Percentiles rank a stretch among this genome's conserved stretches.
phyloP scores from a whole-genome alignment of 148 eudicot genomes.

The Heliosperma pusillum region DNA sequence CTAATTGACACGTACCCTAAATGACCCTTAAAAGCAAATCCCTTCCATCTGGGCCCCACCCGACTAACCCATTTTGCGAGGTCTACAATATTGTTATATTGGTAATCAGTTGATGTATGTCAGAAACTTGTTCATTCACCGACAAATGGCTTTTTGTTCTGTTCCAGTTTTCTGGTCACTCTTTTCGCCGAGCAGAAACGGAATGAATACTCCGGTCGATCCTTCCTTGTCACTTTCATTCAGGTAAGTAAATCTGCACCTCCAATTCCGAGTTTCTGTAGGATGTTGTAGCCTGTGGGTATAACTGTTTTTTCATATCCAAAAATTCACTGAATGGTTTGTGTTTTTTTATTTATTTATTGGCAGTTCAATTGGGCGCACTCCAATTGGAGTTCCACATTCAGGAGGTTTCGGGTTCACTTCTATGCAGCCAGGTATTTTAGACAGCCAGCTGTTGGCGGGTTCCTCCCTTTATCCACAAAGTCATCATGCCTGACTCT shows the following conservation, averaged over 20 bases:
- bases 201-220: slow-evolving; percentile 50
- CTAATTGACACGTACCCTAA: background rate
- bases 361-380: slow-evolving; percentile 46
- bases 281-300: no score
- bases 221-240: slow-evolving; percentile 71
- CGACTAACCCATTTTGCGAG: background rate
- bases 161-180: slow-evolving; percentile 82
- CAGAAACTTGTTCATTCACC: background rate
- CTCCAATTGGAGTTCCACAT: slow-evolving; percentile 49
- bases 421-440: slow-evolving; percentile 54
- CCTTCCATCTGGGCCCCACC: background rate
- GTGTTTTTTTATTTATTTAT: background rate
- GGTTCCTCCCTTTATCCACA: slow-evolving; percentile 62
- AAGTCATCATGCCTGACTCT: slow-evolving; percentile 44
- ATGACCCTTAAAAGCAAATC: background rate
- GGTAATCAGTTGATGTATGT: background rate
- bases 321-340: background rate
- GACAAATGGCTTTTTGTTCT: slow-evolving; percentile 15
- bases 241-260: slow-evolving; percentile 41
- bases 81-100: background rate
- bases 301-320: background rate
- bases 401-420: slow-evolving; percentile 57
- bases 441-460: slow-evolving; percentile 59
- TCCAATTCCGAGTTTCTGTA: background rate
- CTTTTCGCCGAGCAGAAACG: slow-evolving; percentile 56